These are phyloP conservation scores for Elsinoe perseae DNA, from an alignment of 2,329 filamentous ascomycete genomes.

Conservation along the genomic window DNA sequence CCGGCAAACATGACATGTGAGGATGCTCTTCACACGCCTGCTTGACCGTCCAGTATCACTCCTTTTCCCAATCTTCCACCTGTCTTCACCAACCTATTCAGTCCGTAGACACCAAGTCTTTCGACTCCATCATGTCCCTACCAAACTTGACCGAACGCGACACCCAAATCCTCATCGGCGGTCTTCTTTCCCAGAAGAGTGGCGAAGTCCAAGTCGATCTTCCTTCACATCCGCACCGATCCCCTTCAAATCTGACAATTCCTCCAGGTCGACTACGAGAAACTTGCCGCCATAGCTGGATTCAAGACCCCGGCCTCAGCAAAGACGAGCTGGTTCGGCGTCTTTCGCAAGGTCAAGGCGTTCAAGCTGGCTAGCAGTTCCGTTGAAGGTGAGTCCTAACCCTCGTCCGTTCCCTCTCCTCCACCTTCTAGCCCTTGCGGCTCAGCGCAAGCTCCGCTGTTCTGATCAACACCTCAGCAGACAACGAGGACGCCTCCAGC, in stretches of 20 bases:
- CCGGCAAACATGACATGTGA: too few relatives aligned
- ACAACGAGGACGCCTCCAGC: not conserved
- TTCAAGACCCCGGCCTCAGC: conserved; percentile 22
- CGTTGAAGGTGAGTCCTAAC: not conserved
- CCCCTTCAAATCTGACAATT: not conserved
- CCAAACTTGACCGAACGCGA: not conserved
- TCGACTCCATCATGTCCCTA: not conserved
- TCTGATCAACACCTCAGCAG: not conserved
- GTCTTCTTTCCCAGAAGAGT: not conserved
- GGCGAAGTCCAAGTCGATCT: conserved; percentile 19
- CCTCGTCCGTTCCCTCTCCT: not conserved
- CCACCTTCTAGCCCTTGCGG: not conserved
- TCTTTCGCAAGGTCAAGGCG: conserved; percentile 72
- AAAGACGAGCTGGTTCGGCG: conserved; percentile 41
- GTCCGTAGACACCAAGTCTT: not conserved
- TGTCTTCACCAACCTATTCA: not conserved
- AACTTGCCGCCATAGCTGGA: conserved; percentile 19
- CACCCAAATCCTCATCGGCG: not conserved
- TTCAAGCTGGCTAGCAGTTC: conserved; percentile 38
- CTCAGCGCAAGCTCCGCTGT: not conserved
- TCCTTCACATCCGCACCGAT: conserved; percentile 2
- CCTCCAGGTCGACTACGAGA: conserved; percentile 22
- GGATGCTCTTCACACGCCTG: too few relatives aligned
- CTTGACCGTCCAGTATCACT: too few relatives aligned
- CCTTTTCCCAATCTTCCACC: too few relatives aligned